These are phyloP conservation scores for Iberis amara DNA, from an alignment of 441 rosid species.

Conservation along the genomic window DNA sequence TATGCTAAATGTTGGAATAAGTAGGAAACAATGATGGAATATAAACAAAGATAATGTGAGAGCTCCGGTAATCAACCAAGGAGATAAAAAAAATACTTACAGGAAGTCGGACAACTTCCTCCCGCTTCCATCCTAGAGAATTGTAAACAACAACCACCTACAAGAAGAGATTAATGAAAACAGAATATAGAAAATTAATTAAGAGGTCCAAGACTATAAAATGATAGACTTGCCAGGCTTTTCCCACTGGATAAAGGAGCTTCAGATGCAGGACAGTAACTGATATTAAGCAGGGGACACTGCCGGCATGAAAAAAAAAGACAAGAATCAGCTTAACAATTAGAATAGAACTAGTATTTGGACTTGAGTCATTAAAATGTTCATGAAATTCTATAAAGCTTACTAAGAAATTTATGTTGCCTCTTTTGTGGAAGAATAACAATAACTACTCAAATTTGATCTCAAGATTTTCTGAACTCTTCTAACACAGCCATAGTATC, in stretches of 20 bases:
- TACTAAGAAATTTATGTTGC: background rate
- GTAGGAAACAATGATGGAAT: background rate
- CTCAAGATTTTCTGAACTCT: slow-evolving; percentile 9
- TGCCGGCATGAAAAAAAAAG: slow-evolving; percentile 35
- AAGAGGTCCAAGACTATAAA: slow-evolving; percentile 19
- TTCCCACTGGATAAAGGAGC: slow-evolving; percentile 45
- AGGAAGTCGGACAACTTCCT: slow-evolving; percentile 61
- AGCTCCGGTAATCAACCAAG: slow-evolving; percentile 13
- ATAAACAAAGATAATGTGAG: slow-evolving; percentile 1
- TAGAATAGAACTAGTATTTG: background rate
- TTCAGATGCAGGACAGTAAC: slow-evolving; percentile 76
- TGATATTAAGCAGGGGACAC: slow-evolving; percentile 73
- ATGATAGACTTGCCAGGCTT: slow-evolving; percentile 43
- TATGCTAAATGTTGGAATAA: slow-evolving; percentile 9
- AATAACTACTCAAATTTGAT: slow-evolving; percentile 1
- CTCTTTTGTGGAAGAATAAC: background rate
- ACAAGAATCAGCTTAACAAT: slow-evolving; percentile 21
- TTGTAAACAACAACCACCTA: slow-evolving; percentile 62
- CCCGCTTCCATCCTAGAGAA: slow-evolving; percentile 69
- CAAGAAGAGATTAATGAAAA: slow-evolving; percentile 23
- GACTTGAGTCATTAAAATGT: slow-evolving; percentile 8
- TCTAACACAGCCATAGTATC: slow-evolving; percentile 5
- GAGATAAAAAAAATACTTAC: slow-evolving; percentile 35
- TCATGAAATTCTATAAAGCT: slow-evolving; percentile 11
- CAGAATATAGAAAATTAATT: slow-evolving; percentile 10